Evolutionary conservation across 768 basidiomycete genomes (phyloP).

Genomic region (Dendrothele bispora): DNA sequence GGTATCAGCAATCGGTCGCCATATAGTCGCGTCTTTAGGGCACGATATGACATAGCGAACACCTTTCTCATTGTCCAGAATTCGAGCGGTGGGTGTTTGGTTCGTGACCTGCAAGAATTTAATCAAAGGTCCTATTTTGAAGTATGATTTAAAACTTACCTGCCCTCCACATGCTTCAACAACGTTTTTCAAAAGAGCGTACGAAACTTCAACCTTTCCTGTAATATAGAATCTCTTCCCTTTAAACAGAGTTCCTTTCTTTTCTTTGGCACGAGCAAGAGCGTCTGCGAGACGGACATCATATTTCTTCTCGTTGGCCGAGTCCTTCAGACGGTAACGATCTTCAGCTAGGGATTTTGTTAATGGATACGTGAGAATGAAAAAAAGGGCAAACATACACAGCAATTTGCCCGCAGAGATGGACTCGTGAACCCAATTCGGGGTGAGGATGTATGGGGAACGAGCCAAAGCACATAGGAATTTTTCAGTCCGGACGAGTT

Average conservation of each 20-base stretch:
- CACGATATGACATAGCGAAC: slow-evolving; percentile 60
- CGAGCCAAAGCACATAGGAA: slow-evolving; percentile 75
- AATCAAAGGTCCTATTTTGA: neutral
- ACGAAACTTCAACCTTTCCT: slow-evolving; percentile 56
- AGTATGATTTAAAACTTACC: slow-evolving; percentile 35
- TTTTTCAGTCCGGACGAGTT: slow-evolving; percentile 83
- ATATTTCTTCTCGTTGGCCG: slow-evolving; percentile 63
- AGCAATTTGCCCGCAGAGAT: slow-evolving; percentile 56
- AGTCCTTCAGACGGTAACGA: slow-evolving; percentile 60
- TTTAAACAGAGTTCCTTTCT: slow-evolving; percentile 55
- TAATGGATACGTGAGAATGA: slow-evolving; percentile 1
- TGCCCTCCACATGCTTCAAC: slow-evolving; percentile 70
- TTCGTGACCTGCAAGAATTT: slow-evolving; percentile 20
- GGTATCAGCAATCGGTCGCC: slow-evolving; percentile 58
- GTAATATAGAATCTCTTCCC: slow-evolving; percentile 78
- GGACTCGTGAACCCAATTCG: slow-evolving; percentile 68
- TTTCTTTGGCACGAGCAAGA: slow-evolving; percentile 54
- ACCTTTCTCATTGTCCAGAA: neutral
- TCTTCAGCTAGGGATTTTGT: slow-evolving; percentile 51
- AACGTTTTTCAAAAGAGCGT: slow-evolving; percentile 66
- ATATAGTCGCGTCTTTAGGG: slow-evolving; percentile 60
- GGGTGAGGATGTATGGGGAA: slow-evolving; percentile 61
- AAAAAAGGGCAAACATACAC: slow-evolving; percentile 43
- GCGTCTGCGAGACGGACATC: slow-evolving; percentile 63
- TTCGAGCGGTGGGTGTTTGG: slow-evolving; percentile 40